Evolutionary conservation across 176 grass and related monocot species (phyloP).

Genomic region (Aegilops tauschii): DNA sequence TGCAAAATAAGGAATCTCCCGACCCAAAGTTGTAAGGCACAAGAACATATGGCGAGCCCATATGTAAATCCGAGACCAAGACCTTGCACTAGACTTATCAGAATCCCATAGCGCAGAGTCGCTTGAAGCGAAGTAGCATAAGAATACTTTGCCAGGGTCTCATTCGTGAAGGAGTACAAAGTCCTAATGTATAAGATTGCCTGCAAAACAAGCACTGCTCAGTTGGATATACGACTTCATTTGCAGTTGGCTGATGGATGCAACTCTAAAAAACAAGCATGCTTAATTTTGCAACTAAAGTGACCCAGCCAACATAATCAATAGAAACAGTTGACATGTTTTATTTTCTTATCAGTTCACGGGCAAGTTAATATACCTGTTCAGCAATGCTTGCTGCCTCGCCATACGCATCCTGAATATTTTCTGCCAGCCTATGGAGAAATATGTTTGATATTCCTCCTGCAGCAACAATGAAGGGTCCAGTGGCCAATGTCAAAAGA

Average conservation of each 20-base stretch:
- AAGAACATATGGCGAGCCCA: slow-evolving; percentile 98
- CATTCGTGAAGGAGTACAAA: slow-evolving; percentile 93
- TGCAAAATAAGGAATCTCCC: slow-evolving; percentile 75
- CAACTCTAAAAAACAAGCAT: background rate
- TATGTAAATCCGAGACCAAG: slow-evolving; percentile 99
- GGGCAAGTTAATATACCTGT: slow-evolving; percentile 55
- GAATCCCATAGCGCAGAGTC: slow-evolving; percentile 89
- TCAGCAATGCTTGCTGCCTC: slow-evolving; percentile 99
- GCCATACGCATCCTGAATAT: slow-evolving; percentile 98
- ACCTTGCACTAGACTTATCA: slow-evolving; percentile 97
- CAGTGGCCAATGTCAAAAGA: slow-evolving; percentile 86
- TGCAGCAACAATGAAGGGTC: slow-evolving; percentile 97
- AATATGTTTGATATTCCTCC: slow-evolving; percentile 99
- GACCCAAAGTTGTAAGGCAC: slow-evolving; percentile 98
- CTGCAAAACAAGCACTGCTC: slow-evolving; percentile 42
- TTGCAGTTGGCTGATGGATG: background rate
- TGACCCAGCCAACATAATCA: background rate
- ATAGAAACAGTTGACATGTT: background rate
- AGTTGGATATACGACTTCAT: background rate
- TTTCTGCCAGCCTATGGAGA: slow-evolving; percentile 98
- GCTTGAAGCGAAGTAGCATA: slow-evolving; percentile 99
- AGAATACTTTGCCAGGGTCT: slow-evolving; percentile 96
- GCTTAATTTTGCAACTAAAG: slow-evolving; percentile 3
- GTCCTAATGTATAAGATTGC: slow-evolving; percentile 90
- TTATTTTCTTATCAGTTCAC: background rate